These are phyloP conservation scores for Alternaria arborescens DNA, from an alignment of 2,329 filamentous ascomycete species.

Conservation along the genomic window DNA sequence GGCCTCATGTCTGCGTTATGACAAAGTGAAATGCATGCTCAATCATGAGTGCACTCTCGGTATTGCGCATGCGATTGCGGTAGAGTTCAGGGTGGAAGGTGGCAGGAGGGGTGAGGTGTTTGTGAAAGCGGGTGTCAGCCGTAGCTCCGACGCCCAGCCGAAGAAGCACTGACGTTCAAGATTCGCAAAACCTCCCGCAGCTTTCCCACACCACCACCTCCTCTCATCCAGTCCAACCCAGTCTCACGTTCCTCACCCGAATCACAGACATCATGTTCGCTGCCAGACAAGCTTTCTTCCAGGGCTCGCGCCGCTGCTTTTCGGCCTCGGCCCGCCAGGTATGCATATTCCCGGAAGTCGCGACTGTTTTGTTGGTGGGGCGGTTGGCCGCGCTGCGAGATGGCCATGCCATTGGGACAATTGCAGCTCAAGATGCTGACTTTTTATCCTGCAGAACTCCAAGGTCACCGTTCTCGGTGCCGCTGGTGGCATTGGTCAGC, in stretches of 20 bases:
- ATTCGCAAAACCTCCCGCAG: constrained; percentile 37
- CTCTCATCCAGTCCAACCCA: constrained; percentile 36
- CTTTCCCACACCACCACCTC: constrained; percentile 24
- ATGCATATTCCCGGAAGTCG: constrained; percentile 34
- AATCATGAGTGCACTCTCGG: neutral
- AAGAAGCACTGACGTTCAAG: constrained; percentile 30
- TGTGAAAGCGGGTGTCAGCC: constrained; percentile 27
- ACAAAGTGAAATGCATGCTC: neutral
- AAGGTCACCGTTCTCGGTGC: constrained; percentile 98
- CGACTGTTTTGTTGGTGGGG: constrained; percentile 35
- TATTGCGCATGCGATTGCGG: neutral
- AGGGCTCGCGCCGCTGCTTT: constrained; percentile 62
- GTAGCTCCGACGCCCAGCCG: constrained; percentile 28
- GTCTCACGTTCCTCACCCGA: constrained; percentile 32
- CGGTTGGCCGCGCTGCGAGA: constrained; percentile 11
- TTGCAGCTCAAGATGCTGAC: constrained; percentile 32
- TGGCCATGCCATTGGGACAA: constrained; percentile 26
- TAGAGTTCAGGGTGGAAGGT: neutral
- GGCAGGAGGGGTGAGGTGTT: neutral
- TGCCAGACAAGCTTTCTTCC: constrained; percentile 60
- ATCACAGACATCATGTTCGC: constrained; percentile 70
- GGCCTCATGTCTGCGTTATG: neutral
- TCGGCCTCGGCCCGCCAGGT: constrained; percentile 62
- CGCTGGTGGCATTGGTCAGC: constrained; percentile 97
- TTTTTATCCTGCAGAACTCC: constrained; percentile 71